Evolutionary conservation across 345 rosid genomes (phyloP), one percentile per base, ranked within the genome.

Genomic region (Eucalyptus urophylla): DNA sequence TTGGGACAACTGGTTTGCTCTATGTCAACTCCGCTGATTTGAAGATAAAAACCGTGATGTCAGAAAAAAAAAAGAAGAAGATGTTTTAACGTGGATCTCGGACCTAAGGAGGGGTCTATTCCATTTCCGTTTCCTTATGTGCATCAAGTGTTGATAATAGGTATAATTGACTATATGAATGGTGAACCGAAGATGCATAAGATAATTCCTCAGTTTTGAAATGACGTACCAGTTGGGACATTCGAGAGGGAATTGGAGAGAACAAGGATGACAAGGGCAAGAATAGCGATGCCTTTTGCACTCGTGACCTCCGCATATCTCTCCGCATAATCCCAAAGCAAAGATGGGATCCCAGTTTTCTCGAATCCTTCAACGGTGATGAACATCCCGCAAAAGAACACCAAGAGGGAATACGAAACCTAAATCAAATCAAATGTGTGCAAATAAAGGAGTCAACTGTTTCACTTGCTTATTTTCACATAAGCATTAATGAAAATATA

Each of bases 371-470:
- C 93, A 1, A 97, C 96, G 0, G 99, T 95, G 91, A 97, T 95
- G 69, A 96, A 96, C 98, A 96, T 96, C 56, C 99, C 98, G 14
- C 98, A 96, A 65, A 97, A 96, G 96, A 97, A 96, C 12, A 96
- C 86, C 90, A 97, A 60, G 56, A 97, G 97, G 15, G 97, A 94
- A 88, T 94, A 97, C 8, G 98, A 97, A 19, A 96, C 97, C 98
- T 97, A 93, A 16, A 86, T 22, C 24, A 49, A 47, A 5, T 29
- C 56, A 16, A 6, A 43, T 37, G n/a, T 86, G 14, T n/a, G 43
- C 87, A 49, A n/a, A n/a, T 10, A 19, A 72, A 37, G 45, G 45
- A 10, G 45, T 72, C 14, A 72, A 72, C 27, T 72, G 83, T 72
- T 72, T 72, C 27, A 6, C 83, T 72, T 19, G 45, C 80, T 69